Evolutionary conservation across 2,329 filamentous ascomycete species (phyloP).

Genomic region (Herpomyces periplanetae): DNA sequence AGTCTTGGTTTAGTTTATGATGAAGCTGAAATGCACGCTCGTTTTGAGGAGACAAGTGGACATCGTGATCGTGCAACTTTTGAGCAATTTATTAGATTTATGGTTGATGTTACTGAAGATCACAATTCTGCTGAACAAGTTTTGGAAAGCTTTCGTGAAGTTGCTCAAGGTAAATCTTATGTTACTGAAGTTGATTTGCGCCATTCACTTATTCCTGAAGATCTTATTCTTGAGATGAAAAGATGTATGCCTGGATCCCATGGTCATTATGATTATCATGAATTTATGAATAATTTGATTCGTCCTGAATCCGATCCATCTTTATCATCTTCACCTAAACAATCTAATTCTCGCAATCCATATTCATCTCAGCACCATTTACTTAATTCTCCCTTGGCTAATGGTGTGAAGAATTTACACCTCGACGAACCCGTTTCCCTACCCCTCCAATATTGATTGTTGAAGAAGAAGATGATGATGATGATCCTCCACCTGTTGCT

Average conservation of each 20-base stretch:
- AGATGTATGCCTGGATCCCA: constrained; percentile 57
- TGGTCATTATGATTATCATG: too few relatives aligned
- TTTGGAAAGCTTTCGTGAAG: constrained; percentile 84
- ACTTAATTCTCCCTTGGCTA: too few relatives aligned
- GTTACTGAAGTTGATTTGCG: constrained; percentile 89
- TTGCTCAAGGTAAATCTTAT: constrained; percentile 91
- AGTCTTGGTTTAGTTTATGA: constrained; percentile 81
- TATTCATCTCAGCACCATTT: too few relatives aligned
- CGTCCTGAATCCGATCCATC: too few relatives aligned
- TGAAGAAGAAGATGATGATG: too few relatives aligned
- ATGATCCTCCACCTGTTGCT: too few relatives aligned
- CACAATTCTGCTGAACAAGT: constrained; percentile 96
- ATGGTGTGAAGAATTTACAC: too few relatives aligned
- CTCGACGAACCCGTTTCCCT: too few relatives aligned
- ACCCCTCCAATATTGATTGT: too few relatives aligned
- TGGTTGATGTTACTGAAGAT: constrained; percentile 95
- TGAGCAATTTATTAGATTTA: constrained; percentile 95
- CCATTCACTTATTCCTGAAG: constrained; percentile 76
- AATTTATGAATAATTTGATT: too few relatives aligned
- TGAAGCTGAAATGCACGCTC: constrained; percentile 88
- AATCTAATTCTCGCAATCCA: too few relatives aligned
- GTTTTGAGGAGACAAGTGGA: constrained; percentile 52
- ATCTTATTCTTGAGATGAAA: constrained; percentile 70
- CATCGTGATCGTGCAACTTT: constrained; percentile 52
- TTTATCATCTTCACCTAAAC: too few relatives aligned